phyloP scores from a whole-genome alignment of 768 basidiomycete genomes.

The Erythrobasidium yunnanense region DNA sequence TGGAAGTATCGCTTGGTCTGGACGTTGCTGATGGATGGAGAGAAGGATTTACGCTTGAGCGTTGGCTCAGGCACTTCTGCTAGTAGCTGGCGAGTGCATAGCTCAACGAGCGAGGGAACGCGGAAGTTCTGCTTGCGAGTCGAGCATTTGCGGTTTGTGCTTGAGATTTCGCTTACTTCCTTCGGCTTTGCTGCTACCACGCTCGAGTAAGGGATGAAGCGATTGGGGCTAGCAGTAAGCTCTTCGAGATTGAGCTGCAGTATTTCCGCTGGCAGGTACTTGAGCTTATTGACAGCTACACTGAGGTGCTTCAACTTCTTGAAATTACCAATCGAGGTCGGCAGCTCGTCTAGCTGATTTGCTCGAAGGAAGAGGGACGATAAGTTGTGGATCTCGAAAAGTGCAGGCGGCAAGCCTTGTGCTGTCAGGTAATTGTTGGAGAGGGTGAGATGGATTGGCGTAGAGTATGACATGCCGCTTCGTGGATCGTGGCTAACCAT shows the following conservation, averaged over 20 bases:
- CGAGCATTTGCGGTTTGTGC: no score
- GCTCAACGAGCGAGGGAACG: constrained; percentile 29
- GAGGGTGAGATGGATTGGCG: constrained; percentile 27
- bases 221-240: constrained; percentile 29
- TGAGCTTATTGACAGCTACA: constrained; percentile 23
- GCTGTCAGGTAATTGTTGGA: constrained; percentile 28
- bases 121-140: not conserved
- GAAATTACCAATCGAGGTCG: constrained; percentile 29
- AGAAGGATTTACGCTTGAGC: not conserved
- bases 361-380: constrained; percentile 26
- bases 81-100: constrained; percentile 30
- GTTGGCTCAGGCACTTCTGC: not conserved
- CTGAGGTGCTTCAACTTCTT: constrained; percentile 20
- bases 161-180: not conserved
- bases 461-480: not conserved
- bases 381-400: constrained; percentile 31
- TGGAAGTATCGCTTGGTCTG: constrained; percentile 15
- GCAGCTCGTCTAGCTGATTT: constrained; percentile 30
- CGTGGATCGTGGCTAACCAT: not conserved
- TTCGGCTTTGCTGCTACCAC: not conserved
- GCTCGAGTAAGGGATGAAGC: constrained; percentile 24
- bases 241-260: constrained; percentile 17
- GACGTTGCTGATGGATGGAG: constrained; percentile 3
- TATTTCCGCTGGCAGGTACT: constrained; percentile 30
- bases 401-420: constrained; percentile 26